phyloP scores from a whole-genome alignment of 1,284 basidiomycete genomes.

The Sphaerobolus stellatus region DNA sequence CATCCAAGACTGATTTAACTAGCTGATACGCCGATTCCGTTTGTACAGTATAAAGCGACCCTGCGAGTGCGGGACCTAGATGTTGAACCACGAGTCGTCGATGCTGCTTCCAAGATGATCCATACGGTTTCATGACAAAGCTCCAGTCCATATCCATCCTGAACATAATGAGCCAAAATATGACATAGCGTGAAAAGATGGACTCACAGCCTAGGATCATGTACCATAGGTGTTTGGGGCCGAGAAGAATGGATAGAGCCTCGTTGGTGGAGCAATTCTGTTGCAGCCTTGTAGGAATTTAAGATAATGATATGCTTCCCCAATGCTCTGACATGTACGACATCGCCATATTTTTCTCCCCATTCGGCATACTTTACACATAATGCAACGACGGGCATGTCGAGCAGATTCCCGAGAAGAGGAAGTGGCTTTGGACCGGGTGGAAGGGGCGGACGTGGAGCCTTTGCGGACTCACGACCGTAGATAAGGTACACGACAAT shows the following conservation, averaged over 20 bases:
- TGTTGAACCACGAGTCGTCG: too few relatives aligned
- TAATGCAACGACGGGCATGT: constrained; percentile 20
- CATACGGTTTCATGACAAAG: too few relatives aligned
- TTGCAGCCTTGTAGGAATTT: background rate
- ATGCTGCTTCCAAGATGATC: too few relatives aligned
- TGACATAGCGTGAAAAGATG: too few relatives aligned
- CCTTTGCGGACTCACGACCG: too few relatives aligned
- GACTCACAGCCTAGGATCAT: constrained; percentile 1
- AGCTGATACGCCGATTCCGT: background rate
- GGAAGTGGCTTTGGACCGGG: constrained; percentile 28
- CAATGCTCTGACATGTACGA: constrained; percentile 18
- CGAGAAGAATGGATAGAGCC: constrained; percentile 11
- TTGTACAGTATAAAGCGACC: background rate
- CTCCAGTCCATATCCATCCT: too few relatives aligned
- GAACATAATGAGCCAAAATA: too few relatives aligned
- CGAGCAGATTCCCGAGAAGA: constrained; percentile 24
- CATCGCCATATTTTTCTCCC: constrained; percentile 17
- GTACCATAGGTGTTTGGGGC: background rate
- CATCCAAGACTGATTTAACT: background rate
- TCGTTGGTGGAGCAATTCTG: constrained; percentile 7
- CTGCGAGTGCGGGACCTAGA: background rate
- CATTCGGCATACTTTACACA: constrained; percentile 21
- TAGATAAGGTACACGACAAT: too few relatives aligned
- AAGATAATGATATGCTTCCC: constrained; percentile 5
- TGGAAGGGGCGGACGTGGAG: constrained; percentile 21